Evolutionary conservation across 345 rosid genomes (phyloP), one percentile per base, ranked within the genome.

Genomic region (Euphorbia peplus): DNA sequence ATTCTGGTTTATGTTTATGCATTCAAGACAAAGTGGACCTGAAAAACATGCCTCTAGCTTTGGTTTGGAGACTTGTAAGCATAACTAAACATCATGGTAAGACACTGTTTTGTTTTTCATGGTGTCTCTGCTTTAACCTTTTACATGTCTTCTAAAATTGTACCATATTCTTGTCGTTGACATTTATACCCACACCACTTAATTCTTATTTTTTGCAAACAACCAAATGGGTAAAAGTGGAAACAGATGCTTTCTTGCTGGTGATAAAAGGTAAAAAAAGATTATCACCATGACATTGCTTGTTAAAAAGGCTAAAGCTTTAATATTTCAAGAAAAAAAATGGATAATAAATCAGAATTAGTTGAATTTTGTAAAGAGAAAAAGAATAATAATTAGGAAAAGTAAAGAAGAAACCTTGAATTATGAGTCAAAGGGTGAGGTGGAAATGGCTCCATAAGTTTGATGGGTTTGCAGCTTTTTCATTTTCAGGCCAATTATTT

Each of bases 1-100:
- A 78, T 78, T 66, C 69, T 62, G 53, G 66, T 68, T 47, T 70
- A 77, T 64, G 70, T 64, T 72, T 52, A 74, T 66, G 54, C 22
- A 10, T 46, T 65, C 64, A 46, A 60, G 62, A 25, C 28, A 19
- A 24, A 10, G 11, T 63, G 16, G 44, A 51, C 58, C 65, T 70
- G 61, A 42, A 63, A 78, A 73, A 55, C 37, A 66, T 66, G 77
- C 8, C 18, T 25, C 35, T 55, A 22, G 47, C 37, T 73, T 32
- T n/a, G n/a, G n/a, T n/a, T 53, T 24, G 19, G 53, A 29, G 37
- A 19, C 19, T 60, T 54, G 18, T 19, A 16, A 11, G 29, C 3
- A n/a, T 35, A 14, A 5, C 12, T 16, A 7, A 60, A 25, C 42
- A 30, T 30, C 9, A 14, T 16, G 11, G 44, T 4, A 25, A 57